These are phyloP conservation scores for Pythium sukuiense DNA, from an alignment of 352 stramenopile species.

Conservation along the genomic window DNA sequence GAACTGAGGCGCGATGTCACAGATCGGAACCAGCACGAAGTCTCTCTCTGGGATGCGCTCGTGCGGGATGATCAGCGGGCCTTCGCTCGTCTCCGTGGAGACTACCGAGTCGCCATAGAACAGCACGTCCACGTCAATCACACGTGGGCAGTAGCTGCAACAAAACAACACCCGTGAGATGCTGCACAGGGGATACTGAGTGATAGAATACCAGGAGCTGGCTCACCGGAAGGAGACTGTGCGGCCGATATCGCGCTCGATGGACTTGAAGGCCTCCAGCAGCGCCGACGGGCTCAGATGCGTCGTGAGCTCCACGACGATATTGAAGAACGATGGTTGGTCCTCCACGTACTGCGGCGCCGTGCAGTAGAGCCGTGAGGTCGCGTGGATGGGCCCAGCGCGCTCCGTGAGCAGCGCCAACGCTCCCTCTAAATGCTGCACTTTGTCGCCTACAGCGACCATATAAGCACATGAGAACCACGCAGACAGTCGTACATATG, in stretches of 20 bases:
- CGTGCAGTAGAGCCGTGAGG: slow-evolving; percentile 93
- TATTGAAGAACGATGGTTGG: slow-evolving; percentile 95
- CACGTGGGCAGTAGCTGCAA: slow-evolving; percentile 86
- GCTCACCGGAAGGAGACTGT: slow-evolving; percentile 53
- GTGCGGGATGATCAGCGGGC: slow-evolving; percentile 93
- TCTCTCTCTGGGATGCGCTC: slow-evolving; percentile 92
- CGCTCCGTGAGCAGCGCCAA: slow-evolving; percentile 48
- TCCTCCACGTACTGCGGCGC: slow-evolving; percentile 94
- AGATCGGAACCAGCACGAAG: slow-evolving; percentile 97
- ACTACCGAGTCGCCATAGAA: slow-evolving; percentile 87
- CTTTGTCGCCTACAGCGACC: slow-evolving; percentile 59
- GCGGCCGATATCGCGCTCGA: slow-evolving; percentile 90
- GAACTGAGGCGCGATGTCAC: slow-evolving; percentile 87
- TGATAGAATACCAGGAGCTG: not conserved
- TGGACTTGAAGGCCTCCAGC: slow-evolving; percentile 84
- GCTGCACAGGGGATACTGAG: no score
- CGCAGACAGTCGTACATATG: not conserved
- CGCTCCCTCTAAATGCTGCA: slow-evolving; percentile 64
- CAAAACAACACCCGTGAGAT: no score
- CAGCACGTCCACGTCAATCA: slow-evolving; percentile 96
- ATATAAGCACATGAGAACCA: not conserved
- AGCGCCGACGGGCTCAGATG: slow-evolving; percentile 71
- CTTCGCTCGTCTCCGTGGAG: slow-evolving; percentile 59
- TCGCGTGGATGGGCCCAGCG: slow-evolving; percentile 61
- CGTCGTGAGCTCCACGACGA: slow-evolving; percentile 88